Base-by-base conservation (phyloP, 805 yeast genomes). In the Wickerhamomyces pijperi region DNA sequence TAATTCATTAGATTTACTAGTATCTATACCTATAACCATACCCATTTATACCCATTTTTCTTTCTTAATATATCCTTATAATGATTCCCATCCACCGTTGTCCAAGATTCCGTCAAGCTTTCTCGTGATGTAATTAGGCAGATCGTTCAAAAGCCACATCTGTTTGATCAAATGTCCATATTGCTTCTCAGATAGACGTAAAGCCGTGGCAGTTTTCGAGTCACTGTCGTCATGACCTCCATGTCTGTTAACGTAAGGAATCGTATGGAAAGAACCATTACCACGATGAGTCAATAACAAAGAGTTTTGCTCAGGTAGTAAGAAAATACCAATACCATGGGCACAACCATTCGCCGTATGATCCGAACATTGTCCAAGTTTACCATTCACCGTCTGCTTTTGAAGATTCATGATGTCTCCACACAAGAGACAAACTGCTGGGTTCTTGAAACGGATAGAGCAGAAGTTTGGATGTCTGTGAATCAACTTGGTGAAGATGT, bases 71-170 rank as follows among this genome's bases (percentile, higher is more conserved):
- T n/a, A n/a, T n/a, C n/a, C n/a, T 44, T 62, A 85, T 44, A 82
- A 62, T 2, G 92, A 83, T 49, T 82, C 92, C 98, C 98, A 90
- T 0, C 98, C 98, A 8, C 98, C 98, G 31, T 81, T 74, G 57
- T 90, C 97, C 28, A 80, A 60, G 7, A 72, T 73, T 32, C 80
- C 76, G 49, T 90, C 97, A 14, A 90, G 67, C 46, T 78, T 77
- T 45, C 97, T 67, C 1, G 86, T 87, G 28, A 88, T 78, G 35
- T 70, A 67, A 48, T 84, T 85, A 4, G 85, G 80, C 3, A 85
- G 65, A 52, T 82, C 83, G 52, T 86, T 88, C 40, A 74, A 79
- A 16, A 88, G 64, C 88, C 97, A 82, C 34, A 85, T 63, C 28
- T 70, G 72, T 39, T 78, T 68, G 16, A 71, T 71, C 41, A 88